Evolutionary conservation across 495 filamentous ascomycete species (phyloP).

Genomic region (Friedmanniomyces simplex): DNA sequence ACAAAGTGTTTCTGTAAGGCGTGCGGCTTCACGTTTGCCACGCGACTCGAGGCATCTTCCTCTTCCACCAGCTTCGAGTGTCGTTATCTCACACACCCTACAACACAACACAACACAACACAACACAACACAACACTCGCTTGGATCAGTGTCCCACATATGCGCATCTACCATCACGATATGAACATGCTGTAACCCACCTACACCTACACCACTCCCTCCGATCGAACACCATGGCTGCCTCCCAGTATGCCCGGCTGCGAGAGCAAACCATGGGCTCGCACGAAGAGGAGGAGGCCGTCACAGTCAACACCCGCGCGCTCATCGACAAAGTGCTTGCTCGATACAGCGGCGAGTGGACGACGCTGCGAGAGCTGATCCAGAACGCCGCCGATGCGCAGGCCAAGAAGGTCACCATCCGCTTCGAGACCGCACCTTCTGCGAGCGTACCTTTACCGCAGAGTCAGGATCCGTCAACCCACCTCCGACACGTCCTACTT

Average conservation of each 20-base stretch:
- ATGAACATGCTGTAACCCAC: neutral
- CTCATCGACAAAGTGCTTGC: slow-evolving; percentile 96
- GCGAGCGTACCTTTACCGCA: slow-evolving; percentile 60
- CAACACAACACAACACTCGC: too few relatives aligned
- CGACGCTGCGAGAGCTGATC: slow-evolving; percentile 78
- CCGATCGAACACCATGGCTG: slow-evolving; percentile 3
- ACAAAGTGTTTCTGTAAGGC: too few relatives aligned
- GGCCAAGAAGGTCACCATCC: slow-evolving; percentile 78
- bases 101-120: too few relatives aligned
- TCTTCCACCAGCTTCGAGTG: neutral
- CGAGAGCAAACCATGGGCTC: slow-evolving; percentile 77
- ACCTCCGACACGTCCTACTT: slow-evolving; percentile 69
- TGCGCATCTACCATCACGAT: too few relatives aligned
- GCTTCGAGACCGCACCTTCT: slow-evolving; percentile 80
- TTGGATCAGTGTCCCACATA: too few relatives aligned
- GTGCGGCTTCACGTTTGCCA: too few relatives aligned
- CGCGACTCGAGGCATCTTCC: too few relatives aligned
- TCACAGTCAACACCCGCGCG: slow-evolving; percentile 93
- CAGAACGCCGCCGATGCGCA: slow-evolving; percentile 97
- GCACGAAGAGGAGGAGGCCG: slow-evolving; percentile 87
- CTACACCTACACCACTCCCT: neutral
- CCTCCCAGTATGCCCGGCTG: slow-evolving; percentile 53
- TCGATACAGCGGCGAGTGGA: slow-evolving; percentile 88
- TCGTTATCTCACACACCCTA: neutral
- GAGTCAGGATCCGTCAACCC: slow-evolving; percentile 52